A percentile compares a stretch with the other conserved stretches of the same genome.
These are phyloP conservation scores for Acacia crassicarpa DNA, from an alignment of 306 rosid genomes.

Conservation along the genomic window DNA sequence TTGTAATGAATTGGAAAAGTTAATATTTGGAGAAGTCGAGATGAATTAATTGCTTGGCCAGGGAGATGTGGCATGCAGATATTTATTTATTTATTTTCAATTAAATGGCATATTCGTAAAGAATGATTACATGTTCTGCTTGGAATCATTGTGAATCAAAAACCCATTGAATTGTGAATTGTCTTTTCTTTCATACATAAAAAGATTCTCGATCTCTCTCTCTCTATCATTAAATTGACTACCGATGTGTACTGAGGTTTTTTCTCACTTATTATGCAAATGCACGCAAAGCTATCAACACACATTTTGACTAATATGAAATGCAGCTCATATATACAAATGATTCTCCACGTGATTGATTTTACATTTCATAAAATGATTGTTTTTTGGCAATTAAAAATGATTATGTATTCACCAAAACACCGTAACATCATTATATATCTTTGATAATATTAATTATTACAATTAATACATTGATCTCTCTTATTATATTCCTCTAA, in stretches of 20 bases:
- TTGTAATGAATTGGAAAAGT: slow-evolving; percentile 29
- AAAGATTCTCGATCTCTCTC: background rate
- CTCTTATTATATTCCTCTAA: background rate
- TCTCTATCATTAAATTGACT: background rate
- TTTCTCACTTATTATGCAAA: background rate
- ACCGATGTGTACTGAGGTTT: background rate
- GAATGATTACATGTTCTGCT: background rate
- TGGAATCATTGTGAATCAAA: background rate
- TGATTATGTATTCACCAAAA: background rate
- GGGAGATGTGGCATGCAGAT: slow-evolving; percentile 7
- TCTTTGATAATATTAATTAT: too few relatives aligned
- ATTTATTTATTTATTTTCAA: background rate
- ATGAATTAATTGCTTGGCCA: slow-evolving; percentile 5
- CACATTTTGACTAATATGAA: background rate
- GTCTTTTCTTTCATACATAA: background rate
- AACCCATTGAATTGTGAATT: slow-evolving; percentile 10
- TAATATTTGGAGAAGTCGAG: slow-evolving; percentile 21
- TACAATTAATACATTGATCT: too few relatives aligned
- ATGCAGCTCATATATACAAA: background rate
- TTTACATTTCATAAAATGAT: too few relatives aligned
- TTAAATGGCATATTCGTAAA: background rate
- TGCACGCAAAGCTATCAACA: background rate
- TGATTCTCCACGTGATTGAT: background rate
- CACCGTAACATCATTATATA: background rate
- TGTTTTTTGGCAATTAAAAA: too few relatives aligned